Conservation (phyloP, 2,329 filamentous ascomycete species). For the Hortaea werneckii region DNA sequence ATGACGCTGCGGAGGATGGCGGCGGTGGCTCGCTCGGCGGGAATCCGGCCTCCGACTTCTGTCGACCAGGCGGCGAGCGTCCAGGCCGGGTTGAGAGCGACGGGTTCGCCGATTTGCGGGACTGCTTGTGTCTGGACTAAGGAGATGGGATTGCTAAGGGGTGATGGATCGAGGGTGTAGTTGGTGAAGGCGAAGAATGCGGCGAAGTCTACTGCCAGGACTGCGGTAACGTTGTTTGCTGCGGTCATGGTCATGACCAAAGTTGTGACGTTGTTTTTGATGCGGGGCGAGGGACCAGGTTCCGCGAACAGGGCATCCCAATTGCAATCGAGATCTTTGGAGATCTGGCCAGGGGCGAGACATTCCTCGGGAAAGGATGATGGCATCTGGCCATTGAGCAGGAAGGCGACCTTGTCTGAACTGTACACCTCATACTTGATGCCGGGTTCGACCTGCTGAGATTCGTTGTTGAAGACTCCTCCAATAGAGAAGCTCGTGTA, state of each 20-base stretch:
- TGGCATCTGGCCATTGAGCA: conserved; percentile 7
- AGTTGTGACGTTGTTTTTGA: conserved; percentile 8
- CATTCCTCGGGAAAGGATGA: conserved; percentile 8
- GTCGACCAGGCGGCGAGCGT: conserved; percentile 19
- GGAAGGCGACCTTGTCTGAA: conserved; percentile 15
- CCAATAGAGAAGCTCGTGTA: conserved; percentile 10
- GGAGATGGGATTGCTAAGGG: conserved; percentile 10
- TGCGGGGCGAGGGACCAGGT: not conserved
- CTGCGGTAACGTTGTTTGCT: not conserved
- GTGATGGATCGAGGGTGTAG: conserved; percentile 16
- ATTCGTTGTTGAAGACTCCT: conserved; percentile 3
- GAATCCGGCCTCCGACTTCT: conserved; percentile 4
- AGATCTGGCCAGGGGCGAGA: conserved; percentile 1
- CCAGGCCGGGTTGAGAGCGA: conserved; percentile 18
- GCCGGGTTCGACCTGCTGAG: not conserved
- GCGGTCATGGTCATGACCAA: not conserved
- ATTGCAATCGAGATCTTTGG: conserved; percentile 4
- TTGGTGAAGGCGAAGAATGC: conserved; percentile 12
- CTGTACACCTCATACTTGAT: conserved; percentile 10
- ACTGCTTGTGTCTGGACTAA: conserved; percentile 9
- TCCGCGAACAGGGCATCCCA: conserved; percentile 9
- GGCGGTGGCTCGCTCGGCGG: not conserved
- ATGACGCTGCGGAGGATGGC: not conserved
- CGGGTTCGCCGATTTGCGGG: conserved; percentile 1
- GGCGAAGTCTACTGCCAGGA: conserved; percentile 8